phyloP scores from a whole-genome alignment of 2,329 filamentous ascomycete genomes.

The Colletotrichum graminicola region DNA sequence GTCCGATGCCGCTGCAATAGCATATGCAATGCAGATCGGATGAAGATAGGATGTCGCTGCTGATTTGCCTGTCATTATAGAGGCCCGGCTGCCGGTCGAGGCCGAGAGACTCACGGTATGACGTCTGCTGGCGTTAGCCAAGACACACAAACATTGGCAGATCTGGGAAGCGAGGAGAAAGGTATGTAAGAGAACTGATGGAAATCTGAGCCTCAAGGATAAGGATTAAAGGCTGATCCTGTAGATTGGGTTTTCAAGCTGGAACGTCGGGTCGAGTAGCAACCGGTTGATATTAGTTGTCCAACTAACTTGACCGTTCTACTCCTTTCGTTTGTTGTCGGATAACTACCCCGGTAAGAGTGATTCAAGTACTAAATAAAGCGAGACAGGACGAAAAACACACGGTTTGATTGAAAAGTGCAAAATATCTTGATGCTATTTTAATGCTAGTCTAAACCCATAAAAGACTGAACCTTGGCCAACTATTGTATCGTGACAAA shows the following conservation, averaged over 20 bases:
- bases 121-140: background rate
- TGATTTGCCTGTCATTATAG: slow-evolving; percentile 8
- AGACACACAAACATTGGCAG: background rate
- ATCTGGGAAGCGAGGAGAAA: background rate
- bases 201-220: background rate
- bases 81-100: slow-evolving; percentile 11
- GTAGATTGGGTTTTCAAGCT: background rate
- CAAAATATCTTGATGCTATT: background rate
- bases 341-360: background rate
- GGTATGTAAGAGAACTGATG: background rate
- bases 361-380: background rate
- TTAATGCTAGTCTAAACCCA: background rate
- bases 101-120: background rate
- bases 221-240: background rate
- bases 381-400: too few species aligned
- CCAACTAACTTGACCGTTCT: background rate
- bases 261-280: background rate
- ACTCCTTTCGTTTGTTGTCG: too few species aligned
- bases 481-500: background rate
- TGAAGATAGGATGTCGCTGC: background rate
- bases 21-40: background rate
- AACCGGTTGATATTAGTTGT: background rate
- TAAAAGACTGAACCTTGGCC: background rate
- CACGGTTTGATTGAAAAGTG: too few species aligned
- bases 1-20: background rate